Evolutionary conservation across 257 asterid species (phyloP), one percentile per base, ranked within the genome.

Genomic region (Verbena officinalis): DNA sequence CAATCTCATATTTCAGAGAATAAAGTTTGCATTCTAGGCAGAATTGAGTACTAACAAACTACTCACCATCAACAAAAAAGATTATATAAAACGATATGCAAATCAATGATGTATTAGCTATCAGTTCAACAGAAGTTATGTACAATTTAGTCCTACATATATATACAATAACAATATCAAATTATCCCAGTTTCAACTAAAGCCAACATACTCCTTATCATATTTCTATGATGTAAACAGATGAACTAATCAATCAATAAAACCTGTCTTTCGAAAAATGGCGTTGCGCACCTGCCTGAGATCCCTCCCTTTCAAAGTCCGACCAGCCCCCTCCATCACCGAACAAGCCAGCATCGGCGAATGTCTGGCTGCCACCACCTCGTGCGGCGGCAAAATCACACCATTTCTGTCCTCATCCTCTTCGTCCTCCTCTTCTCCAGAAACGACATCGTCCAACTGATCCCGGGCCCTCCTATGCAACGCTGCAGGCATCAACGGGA

Each of bases 241-340:
- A 67, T 42, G 53, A 51, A 75, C 19, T 17, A 67, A 76, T 70
- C 70, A 73, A 63, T 81, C 91, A 59, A 83, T 64, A 72, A 87
- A 85, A 78, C 96, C 93, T 22, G 96, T 88, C 65, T 61, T 75
- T 49, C 85, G 82, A 79, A 78, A 88, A 70, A 88, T 64, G 12
- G 89, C 89, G 23, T 81, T 85, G 65, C 96, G 82, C 71, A 88
- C 96, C 72, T 81, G 93, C 70, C 90, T 76, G 59, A 85, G 82
- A 73, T 88, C 96, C 73, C 93, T 78, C 65, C 96, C 96, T 71
- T 85, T 88, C 75, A 88, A 69, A 12, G 92, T 88, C 85, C 96
- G 73, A 16, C 96, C 96, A 14, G 66, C 77, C 0, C 96, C 96
- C 74, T 88, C 96, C 70, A 88, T 59, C 70, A 88, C 86, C 13